Evolutionary conservation across 1,139 yeast species (phyloP).

Genomic region (Candida sojae): DNA sequence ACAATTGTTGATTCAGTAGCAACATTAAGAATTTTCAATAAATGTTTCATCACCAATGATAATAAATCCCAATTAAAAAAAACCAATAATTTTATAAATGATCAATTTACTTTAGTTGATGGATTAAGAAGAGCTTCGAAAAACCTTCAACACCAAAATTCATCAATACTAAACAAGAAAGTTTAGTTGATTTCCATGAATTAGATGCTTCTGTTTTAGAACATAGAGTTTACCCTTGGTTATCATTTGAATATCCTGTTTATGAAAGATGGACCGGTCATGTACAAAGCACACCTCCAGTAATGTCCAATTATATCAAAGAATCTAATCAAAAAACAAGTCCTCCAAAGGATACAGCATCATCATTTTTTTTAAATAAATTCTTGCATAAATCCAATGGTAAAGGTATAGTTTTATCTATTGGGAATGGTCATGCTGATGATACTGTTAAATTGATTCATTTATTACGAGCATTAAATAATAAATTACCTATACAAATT

Average conservation of each 20-base stretch:
- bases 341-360: slow-evolving; percentile 4
- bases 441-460: slow-evolving; percentile 29
- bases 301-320: slow-evolving; percentile 24
- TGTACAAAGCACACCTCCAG: slow-evolving; percentile 36
- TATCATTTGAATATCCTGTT: slow-evolving; percentile 41
- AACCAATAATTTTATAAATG: slow-evolving; percentile 11
- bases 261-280: slow-evolving; percentile 52
- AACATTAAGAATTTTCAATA: slow-evolving; percentile 45
- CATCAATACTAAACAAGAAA: slow-evolving; percentile 12
- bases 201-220: slow-evolving; percentile 29
- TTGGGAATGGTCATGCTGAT: slow-evolving; percentile 31
- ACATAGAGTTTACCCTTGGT: slow-evolving; percentile 47
- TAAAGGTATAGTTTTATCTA: slow-evolving; percentile 40
- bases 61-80: slow-evolving; percentile 10
- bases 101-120: slow-evolving; percentile 11
- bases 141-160: slow-evolving; percentile 6
- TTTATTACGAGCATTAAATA: slow-evolving; percentile 30
- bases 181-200: slow-evolving; percentile 15
- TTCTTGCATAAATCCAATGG: slow-evolving; percentile 28
- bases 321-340: slow-evolving; percentile 16
- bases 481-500: slow-evolving; percentile 40
- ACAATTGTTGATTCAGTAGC: slow-evolving; percentile 39
- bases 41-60: slow-evolving; percentile 38
- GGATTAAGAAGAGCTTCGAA: slow-evolving; percentile 3
- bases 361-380: slow-evolving; percentile 24